phyloP scores from a whole-genome alignment of 495 filamentous ascomycete species.

The Aspergillus conjunctus region DNA sequence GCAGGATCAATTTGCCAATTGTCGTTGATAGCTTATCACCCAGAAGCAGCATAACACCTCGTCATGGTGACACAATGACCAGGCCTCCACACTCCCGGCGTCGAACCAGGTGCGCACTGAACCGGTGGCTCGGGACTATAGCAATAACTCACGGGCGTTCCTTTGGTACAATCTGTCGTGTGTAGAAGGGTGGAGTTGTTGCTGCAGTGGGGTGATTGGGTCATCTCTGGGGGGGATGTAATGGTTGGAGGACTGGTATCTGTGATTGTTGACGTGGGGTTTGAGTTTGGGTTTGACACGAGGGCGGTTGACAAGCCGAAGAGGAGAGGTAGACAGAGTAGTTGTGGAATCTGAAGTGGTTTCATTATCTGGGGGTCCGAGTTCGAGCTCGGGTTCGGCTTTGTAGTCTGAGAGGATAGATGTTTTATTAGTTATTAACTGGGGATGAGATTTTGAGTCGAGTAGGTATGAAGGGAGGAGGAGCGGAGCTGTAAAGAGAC shows the following conservation, averaged over 20 bases:
- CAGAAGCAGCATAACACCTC: background rate
- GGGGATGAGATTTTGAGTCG: background rate
- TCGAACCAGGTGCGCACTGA: background rate
- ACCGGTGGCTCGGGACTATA: slow-evolving; percentile 8
- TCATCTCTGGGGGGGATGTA: background rate
- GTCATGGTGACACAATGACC: slow-evolving; percentile 4
- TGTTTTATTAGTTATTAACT: too few species aligned
- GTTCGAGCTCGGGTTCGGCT: background rate
- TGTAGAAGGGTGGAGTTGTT: background rate
- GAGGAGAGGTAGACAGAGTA: background rate
- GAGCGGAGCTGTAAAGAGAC: too few species aligned
- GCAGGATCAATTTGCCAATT: too few species aligned
- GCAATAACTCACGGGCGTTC: slow-evolving; percentile 4
- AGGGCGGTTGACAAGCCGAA: background rate
- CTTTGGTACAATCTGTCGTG: slow-evolving; percentile 8
- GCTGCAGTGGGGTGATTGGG: background rate
- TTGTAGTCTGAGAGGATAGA: background rate
- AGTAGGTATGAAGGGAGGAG: too few species aligned
- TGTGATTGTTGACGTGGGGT: background rate
- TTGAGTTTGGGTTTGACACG: background rate
- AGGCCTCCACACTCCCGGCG: slow-evolving; percentile 1
- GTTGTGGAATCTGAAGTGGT: background rate
- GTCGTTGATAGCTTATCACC: too few species aligned
- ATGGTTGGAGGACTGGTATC: background rate
- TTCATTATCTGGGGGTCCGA: background rate